Evolutionary conservation across 2,329 filamentous ascomycete genomes (phyloP), one percentile per base, ranked within the genome.

Genomic region (Aspergillus fijiensis): DNA sequence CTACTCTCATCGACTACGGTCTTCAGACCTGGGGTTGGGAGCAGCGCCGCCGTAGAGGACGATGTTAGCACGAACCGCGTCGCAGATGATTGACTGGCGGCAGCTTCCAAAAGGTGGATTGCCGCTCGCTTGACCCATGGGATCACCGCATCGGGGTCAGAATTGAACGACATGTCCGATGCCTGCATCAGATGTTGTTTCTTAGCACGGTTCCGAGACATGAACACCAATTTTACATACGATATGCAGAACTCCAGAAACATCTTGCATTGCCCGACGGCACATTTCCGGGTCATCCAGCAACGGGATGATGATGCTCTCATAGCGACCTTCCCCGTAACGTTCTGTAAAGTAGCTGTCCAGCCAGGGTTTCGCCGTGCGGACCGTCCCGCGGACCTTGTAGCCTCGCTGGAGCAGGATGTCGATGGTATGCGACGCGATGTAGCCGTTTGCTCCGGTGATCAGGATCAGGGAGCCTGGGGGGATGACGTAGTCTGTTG

Each of bases 361-460:
- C 0, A 74, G 51, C 74, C 76, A 79, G 3, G 68, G 62, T 3
- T 70, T 68, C 29, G 73, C 67, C 9, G 51, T 45, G 3, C 80
- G 74, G n/a, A 77, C 73, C 7, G 78, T 80, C n/a, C 79, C 78
- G 7, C 79, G 74, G 19, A 82, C 79, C 19, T 65, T 68, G 65
- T 73, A 81, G 16, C 79, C 78, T 4, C 67, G 64, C 3, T 72
- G 59, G 5, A 82, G 72, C 21, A 82, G 68, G 19, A 75, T 67
- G 23, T 77, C 63, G 23, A 70, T 67, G 7, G 79, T 67, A 47
- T 82, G 76, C 33, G 73, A 73, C 31, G 70, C 80, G 12, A 82
- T 67, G 62, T 76, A 80, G 47, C 80, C 79, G 19, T 74, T 81
- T 1, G 71, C 76, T 5, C 80, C 79, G 0, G 79, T 81, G 14